Evolutionary conservation across 2,329 filamentous ascomycete genomes (phyloP).

Genomic region (Fusarium tupiense): DNA sequence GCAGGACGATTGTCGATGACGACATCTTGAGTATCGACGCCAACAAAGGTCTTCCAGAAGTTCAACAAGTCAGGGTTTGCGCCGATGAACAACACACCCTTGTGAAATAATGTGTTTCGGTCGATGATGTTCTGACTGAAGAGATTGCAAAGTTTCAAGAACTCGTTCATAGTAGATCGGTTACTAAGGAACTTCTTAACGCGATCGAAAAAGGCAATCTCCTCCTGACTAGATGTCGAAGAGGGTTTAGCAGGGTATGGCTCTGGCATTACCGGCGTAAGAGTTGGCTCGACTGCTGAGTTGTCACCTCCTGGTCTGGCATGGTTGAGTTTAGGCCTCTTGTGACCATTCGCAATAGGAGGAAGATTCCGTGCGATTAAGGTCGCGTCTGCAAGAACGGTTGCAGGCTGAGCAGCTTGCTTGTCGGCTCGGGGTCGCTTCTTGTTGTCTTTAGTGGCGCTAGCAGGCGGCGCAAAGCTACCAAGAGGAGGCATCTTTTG

Average conservation of each 20-base stretch:
- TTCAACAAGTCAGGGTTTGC: slow-evolving; percentile 88
- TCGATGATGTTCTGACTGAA: slow-evolving; percentile 95
- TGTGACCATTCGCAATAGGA: slow-evolving; percentile 53
- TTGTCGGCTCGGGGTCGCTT: slow-evolving; percentile 78
- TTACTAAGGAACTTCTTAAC: slow-evolving; percentile 97
- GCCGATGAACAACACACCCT: slow-evolving; percentile 86
- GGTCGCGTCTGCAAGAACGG: slow-evolving; percentile 56
- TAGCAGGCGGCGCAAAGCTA: slow-evolving; percentile 86
- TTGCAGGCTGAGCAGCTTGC: slow-evolving; percentile 58
- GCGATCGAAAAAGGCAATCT: slow-evolving; percentile 93
- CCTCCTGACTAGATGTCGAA: slow-evolving; percentile 80
- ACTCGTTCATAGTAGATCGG: slow-evolving; percentile 92
- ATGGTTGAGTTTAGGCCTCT: slow-evolving; percentile 81
- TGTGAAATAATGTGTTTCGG: slow-evolving; percentile 81
- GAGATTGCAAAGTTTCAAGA: slow-evolving; percentile 95
- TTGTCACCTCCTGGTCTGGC: slow-evolving; percentile 68
- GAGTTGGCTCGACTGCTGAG: slow-evolving; percentile 79
- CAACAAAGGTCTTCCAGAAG: slow-evolving; percentile 87
- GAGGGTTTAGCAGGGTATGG: slow-evolving; percentile 82
- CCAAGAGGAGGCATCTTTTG: slow-evolving; percentile 93
- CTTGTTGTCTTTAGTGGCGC: slow-evolving; percentile 89
- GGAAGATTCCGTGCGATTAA: slow-evolving; percentile 49
- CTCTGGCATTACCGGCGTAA: slow-evolving; percentile 88
- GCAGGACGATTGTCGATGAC: slow-evolving; percentile 81
- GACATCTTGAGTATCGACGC: slow-evolving; percentile 79